Percentiles rank a stretch among this genome's conserved stretches.
Conservation (phyloP, 2,329 filamentous ascomycete genomes). For the Colletotrichum sp. region DNA sequence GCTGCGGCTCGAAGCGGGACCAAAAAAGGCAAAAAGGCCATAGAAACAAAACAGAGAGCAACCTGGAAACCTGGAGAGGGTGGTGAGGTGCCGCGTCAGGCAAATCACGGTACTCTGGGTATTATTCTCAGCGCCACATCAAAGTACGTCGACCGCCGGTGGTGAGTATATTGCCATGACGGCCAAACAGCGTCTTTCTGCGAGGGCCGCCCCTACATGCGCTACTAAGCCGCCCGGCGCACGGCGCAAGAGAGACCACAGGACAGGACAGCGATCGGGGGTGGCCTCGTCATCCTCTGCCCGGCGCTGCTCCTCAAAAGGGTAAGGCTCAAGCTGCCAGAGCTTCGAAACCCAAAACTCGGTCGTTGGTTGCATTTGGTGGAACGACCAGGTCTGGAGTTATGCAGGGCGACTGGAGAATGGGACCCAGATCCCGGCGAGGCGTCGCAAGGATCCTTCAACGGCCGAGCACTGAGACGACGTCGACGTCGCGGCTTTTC, state of each 20-base stretch:
- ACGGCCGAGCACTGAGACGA: constrained; percentile 9
- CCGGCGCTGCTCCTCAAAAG: constrained; percentile 5
- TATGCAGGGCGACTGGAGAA: constrained; percentile 14
- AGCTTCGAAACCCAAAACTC: constrained; percentile 21
- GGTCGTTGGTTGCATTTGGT: constrained; percentile 18
- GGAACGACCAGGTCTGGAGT: constrained; percentile 18
- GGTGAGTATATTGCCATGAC: constrained; percentile 5
- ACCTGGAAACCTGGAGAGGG: not conserved
- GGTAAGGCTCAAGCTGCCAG: constrained; percentile 18
- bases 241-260: not conserved
- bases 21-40: not conserved
- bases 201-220: not conserved
- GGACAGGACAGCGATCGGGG: constrained; percentile 1
- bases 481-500: constrained; percentile 4
- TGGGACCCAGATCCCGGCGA: constrained; percentile 4
- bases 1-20: constrained; percentile 11
- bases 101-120: not conserved
- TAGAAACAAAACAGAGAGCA: not conserved
- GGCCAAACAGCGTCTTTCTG: not conserved
- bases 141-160: constrained; percentile 7
- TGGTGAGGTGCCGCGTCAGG: constrained; percentile 16
- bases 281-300: constrained; percentile 17
- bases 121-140: not conserved
- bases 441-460: constrained; percentile 12
- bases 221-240: not conserved